Percentiles rank a stretch among this genome's conserved stretches.
phyloP scores from a whole-genome alignment of 1,139 yeast species.

The Pichia sp. region DNA sequence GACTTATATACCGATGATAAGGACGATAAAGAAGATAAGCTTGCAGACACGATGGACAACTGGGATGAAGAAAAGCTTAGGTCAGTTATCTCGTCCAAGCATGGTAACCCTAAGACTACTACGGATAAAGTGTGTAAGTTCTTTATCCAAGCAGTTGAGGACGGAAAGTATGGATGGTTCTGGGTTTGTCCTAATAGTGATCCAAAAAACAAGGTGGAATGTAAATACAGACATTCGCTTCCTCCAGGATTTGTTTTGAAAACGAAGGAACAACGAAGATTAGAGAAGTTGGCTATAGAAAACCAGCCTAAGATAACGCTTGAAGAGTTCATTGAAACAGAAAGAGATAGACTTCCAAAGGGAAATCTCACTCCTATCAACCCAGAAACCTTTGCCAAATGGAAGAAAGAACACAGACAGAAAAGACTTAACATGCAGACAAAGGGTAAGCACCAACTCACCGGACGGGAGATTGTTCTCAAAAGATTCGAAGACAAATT shows the following conservation, averaged over 20 bases:
- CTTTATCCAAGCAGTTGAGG: constrained; percentile 95
- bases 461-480: constrained; percentile 80
- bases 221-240: constrained; percentile 94
- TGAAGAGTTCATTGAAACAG: constrained; percentile 94
- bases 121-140: constrained; percentile 93
- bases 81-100: constrained; percentile 81
- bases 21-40: constrained; percentile 40
- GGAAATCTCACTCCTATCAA: constrained; percentile 83
- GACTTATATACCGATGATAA: constrained; percentile 92
- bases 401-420: constrained; percentile 71
- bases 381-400: constrained; percentile 69
- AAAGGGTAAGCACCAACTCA: constrained; percentile 48
- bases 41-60: constrained; percentile 84
- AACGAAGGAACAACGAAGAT: constrained; percentile 90
- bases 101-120: constrained; percentile 90
- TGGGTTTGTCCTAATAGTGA: constrained; percentile 98
- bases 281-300: constrained; percentile 83
- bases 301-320: constrained; percentile 85
- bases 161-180: constrained; percentile 98
- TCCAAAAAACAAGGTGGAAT: constrained; percentile 44
- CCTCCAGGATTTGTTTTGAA: constrained; percentile 96
- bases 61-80: constrained; percentile 98
- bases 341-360: constrained; percentile 79
- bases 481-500: constrained; percentile 65
- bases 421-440: constrained; percentile 56